phyloP scores from a whole-genome alignment of 805 yeast genomes.

The Kazachstania taianensis region DNA sequence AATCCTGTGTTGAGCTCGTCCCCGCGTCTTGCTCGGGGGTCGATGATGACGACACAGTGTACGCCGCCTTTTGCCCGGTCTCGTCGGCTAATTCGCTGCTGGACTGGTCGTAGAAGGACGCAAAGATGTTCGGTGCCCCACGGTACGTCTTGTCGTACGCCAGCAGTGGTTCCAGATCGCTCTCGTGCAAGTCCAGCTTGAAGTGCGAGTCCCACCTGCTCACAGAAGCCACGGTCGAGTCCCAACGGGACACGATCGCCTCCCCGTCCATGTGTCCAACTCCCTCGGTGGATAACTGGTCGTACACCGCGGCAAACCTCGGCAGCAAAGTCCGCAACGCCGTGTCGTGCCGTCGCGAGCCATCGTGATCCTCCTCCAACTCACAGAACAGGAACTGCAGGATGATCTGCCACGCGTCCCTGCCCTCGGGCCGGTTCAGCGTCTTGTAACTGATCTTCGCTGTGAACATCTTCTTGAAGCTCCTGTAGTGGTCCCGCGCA shows the following conservation, averaged over 20 bases:
- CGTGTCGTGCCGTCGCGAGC: conserved; percentile 4
- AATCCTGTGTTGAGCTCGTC: conserved; percentile 1
- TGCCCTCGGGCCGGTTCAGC: conserved; percentile 14
- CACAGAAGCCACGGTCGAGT: no score
- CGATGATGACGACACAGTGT: not conserved
- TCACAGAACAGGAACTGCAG: conserved; percentile 18
- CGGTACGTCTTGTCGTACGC: no score
- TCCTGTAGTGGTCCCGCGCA: conserved; percentile 22
- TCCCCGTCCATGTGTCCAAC: conserved; percentile 4
- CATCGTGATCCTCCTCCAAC: conserved; percentile 6
- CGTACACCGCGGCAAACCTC: no score
- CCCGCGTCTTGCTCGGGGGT: not conserved
- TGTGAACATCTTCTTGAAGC: conserved; percentile 24
- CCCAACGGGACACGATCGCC: no score
- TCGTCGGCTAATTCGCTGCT: conserved; percentile 13
- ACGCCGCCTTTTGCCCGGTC: not conserved
- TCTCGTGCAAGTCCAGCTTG: conserved; percentile 12
- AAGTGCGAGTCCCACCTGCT: conserved; percentile 9
- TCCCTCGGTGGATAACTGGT: no score
- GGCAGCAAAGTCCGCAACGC: conserved; percentile 2
- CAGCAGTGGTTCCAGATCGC: conserved; percentile 9
- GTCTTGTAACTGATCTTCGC: conserved; percentile 23
- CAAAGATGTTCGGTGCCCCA: conserved; percentile 18
- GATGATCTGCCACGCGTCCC: conserved; percentile 22
- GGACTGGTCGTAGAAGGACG: conserved; percentile 20